phyloP scores from a whole-genome alignment of 352 stramenopile species.

The Blastocystis sp. region DNA sequence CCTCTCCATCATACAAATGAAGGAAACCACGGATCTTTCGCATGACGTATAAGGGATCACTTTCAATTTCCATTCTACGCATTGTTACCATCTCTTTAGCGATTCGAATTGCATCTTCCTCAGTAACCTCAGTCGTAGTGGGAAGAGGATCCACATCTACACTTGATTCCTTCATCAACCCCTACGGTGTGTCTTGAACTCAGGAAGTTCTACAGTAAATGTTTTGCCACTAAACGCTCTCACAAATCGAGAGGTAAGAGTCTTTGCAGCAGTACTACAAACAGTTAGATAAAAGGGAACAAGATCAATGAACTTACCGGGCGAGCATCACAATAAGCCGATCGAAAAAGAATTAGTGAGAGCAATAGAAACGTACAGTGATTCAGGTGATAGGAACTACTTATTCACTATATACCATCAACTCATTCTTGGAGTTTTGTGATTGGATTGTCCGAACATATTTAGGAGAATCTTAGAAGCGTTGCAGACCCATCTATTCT shows the following conservation, averaged over 20 bases:
- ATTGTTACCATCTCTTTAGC: constrained; percentile 50
- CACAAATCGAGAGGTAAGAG: constrained; percentile 19
- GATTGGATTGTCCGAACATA: neutral
- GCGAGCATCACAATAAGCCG: neutral
- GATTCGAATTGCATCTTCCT: constrained; percentile 46
- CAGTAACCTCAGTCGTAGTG: constrained; percentile 43
- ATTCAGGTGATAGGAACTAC: neutral
- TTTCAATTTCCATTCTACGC: constrained; percentile 63
- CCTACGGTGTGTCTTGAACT: constrained; percentile 43
- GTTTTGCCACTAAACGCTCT: constrained; percentile 40
- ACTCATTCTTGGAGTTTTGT: neutral
- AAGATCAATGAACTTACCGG: neutral
- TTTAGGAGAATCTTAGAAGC: neutral
- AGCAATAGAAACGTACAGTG: constrained; percentile 40
- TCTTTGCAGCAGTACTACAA: constrained; percentile 25
- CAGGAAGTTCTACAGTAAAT: constrained; percentile 43
- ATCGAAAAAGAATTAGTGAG: neutral
- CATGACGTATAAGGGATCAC: constrained; percentile 60
- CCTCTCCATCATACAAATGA: constrained; percentile 59
- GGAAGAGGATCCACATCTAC: constrained; percentile 38
- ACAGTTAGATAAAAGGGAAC: neutral
- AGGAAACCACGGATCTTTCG: constrained; percentile 61
- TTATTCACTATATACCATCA: neutral
- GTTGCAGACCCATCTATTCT: neutral
- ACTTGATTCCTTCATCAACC: neutral